Conservation (phyloP, 257 asterid genomes). For the Salvia rosmarinus region DNA sequence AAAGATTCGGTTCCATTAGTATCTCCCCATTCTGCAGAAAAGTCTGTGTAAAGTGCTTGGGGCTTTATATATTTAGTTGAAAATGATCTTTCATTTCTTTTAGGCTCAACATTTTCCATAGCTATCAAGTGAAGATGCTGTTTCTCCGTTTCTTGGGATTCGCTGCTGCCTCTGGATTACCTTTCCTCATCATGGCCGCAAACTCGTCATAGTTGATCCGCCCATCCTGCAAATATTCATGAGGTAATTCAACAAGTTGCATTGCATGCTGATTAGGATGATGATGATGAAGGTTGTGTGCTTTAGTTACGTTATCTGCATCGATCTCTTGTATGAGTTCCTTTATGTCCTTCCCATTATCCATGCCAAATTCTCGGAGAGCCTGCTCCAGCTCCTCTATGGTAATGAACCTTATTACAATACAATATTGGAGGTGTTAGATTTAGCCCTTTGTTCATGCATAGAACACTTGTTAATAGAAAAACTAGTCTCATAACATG, state of each 20-base stretch:
- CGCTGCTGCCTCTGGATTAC: conserved; percentile 63
- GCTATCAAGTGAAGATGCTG: conserved; percentile 43
- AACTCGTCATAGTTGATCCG: conserved; percentile 82
- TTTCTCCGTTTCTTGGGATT: conserved; percentile 73
- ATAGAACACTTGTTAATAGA: neutral
- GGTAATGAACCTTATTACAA: conserved; percentile 60
- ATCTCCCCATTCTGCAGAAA: conserved; percentile 23
- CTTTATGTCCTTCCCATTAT: conserved; percentile 62
- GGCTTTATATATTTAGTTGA: conserved; percentile 2
- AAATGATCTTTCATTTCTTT: conserved; percentile 1
- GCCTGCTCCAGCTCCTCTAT: conserved; percentile 86
- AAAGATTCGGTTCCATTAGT: conserved; percentile 22
- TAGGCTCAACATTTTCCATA: conserved; percentile 16
- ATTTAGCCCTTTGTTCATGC: neutral
- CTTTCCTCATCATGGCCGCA: conserved; percentile 89
- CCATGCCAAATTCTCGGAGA: conserved; percentile 73
- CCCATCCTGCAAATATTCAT: conserved; percentile 62
- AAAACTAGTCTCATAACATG: no score
- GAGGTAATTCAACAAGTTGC: neutral
- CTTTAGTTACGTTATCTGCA: conserved; percentile 49
- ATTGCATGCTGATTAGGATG: neutral
- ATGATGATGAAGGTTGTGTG: neutral
- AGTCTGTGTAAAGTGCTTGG: conserved; percentile 3
- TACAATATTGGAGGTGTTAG: neutral
- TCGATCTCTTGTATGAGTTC: conserved; percentile 82